These are phyloP conservation scores for Thuidium tamariscinum DNA, from an alignment of 225 moss, liverwort and hornwort genomes.

Conservation along the genomic window DNA sequence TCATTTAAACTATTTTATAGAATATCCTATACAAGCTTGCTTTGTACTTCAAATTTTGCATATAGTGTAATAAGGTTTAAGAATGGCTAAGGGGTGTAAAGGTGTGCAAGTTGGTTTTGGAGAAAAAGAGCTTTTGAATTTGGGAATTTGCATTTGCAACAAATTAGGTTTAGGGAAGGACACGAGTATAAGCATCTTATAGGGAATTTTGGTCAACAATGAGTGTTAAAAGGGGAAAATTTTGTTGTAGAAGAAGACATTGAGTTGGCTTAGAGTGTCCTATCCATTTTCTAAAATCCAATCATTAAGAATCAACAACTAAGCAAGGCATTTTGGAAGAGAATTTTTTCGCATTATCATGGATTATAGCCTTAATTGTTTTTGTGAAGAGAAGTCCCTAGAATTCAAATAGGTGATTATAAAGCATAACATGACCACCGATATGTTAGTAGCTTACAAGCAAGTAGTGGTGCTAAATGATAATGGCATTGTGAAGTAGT, in stretches of 20 bases:
- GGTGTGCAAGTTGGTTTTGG: too few relatives aligned
- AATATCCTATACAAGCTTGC: background rate
- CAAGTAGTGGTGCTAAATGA: too few relatives aligned
- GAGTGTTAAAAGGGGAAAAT: accelerated
- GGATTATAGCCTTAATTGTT: too few relatives aligned
- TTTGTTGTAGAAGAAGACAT: background rate
- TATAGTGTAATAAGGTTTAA: accelerated
- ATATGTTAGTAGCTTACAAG: too few relatives aligned
- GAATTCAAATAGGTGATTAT: background rate
- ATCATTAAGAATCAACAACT: background rate
- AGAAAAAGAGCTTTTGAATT: background rate
- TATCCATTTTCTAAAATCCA: background rate
- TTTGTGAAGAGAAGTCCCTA: too few relatives aligned
- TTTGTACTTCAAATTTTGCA: accelerated
- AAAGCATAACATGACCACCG: too few relatives aligned
- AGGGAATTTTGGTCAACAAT: background rate
- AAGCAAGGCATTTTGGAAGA: background rate
- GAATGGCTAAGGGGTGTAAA: too few relatives aligned
- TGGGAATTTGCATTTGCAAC: too few relatives aligned
- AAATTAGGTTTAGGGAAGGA: background rate
- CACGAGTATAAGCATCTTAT: background rate
- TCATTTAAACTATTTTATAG: accelerated
- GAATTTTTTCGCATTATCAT: background rate
- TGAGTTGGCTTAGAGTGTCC: too few relatives aligned
- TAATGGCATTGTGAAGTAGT: too few relatives aligned